These are phyloP conservation scores for Fomitopsis palustris DNA, from an alignment of 1,284 basidiomycete species.

Conservation along the genomic window DNA sequence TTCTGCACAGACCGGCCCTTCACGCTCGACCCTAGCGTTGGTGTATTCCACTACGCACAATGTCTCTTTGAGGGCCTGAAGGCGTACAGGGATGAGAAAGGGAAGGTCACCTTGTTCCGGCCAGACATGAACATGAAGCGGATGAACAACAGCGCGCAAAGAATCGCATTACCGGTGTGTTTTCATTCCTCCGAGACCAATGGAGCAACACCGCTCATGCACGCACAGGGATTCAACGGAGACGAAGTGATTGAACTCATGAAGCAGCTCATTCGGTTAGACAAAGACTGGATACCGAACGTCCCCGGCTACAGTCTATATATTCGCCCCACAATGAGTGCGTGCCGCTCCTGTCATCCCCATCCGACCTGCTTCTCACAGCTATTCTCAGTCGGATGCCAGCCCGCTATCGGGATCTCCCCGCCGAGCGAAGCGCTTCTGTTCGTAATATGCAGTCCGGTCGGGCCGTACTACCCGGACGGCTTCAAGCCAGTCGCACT, in stretches of 20 bases:
- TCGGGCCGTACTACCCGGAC: conserved; percentile 92
- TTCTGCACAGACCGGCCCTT: conserved; percentile 36
- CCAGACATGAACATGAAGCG: conserved; percentile 99
- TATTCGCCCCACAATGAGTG: conserved; percentile 79
- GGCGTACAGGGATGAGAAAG: conserved; percentile 83
- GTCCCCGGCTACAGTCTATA: conserved; percentile 91
- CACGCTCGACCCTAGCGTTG: conserved; percentile 76
- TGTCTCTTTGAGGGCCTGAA: conserved; percentile 95
- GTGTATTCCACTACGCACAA: conserved; percentile 94
- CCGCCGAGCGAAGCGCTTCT: conserved; percentile 89
- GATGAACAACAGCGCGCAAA: conserved; percentile 76
- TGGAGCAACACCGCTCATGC: too few species aligned
- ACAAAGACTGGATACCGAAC: conserved; percentile 91
- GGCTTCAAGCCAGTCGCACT: conserved; percentile 97
- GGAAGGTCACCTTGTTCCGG: conserved; percentile 85
- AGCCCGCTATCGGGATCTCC: conserved; percentile 83
- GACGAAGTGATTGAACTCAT: conserved; percentile 81
- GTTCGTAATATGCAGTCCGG: conserved; percentile 92
- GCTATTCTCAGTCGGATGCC: conserved; percentile 74
- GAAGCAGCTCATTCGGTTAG: conserved; percentile 84
- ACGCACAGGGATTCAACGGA: conserved; percentile 74
- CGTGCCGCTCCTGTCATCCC: conserved; percentile 19
- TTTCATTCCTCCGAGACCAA: too few species aligned
- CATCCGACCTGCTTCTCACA: conserved; percentile 1
- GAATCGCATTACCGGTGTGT: conserved; percentile 76